These are phyloP conservation scores for Solanum chilense DNA, from an alignment of 257 asterid species.

Conservation along the genomic window DNA sequence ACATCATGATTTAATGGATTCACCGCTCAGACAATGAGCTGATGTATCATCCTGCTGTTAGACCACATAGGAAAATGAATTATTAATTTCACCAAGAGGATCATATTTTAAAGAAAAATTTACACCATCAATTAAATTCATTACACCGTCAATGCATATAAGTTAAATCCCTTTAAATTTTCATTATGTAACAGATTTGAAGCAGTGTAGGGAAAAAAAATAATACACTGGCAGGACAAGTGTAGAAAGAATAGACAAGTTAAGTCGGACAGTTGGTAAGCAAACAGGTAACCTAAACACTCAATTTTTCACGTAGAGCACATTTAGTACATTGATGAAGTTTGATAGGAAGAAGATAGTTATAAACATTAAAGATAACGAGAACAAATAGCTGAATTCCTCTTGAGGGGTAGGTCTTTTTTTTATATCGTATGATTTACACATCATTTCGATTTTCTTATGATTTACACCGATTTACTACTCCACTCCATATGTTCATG, in stretches of 20 bases:
- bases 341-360: not conserved
- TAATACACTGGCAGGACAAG: not conserved
- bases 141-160: not conserved
- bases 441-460: not conserved
- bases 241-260: not conserved
- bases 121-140: not conserved
- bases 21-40: slow-evolving; percentile 23
- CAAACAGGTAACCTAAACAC: not conserved
- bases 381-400: not conserved
- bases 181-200: not conserved
- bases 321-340: not conserved
- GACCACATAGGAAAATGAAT: not conserved
- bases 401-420: too few species aligned
- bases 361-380: not conserved
- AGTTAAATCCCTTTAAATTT: not conserved
- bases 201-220: not conserved
- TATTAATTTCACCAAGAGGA: not conserved
- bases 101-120: not conserved
- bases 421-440: not conserved
- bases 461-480: not conserved
- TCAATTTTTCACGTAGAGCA: not conserved
- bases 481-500: not conserved
- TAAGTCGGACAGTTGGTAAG: not conserved
- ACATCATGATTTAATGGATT: slow-evolving; percentile 31
- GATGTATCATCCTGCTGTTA: slow-evolving; percentile 25